phyloP scores from a whole-genome alignment of 768 basidiomycete species.

The Rhodotorula paludigena region DNA sequence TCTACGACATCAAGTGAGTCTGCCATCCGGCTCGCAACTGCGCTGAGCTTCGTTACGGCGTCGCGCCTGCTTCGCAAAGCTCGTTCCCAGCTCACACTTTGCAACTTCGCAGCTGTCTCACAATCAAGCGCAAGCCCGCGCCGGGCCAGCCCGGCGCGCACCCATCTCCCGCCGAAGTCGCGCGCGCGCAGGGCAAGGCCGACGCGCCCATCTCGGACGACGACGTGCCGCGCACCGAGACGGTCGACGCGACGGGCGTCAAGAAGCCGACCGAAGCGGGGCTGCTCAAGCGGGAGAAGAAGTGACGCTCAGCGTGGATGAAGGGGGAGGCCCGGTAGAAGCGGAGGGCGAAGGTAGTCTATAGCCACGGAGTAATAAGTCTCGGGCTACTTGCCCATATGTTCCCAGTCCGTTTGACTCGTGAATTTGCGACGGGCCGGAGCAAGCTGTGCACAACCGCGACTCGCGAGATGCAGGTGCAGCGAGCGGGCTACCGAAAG shows the following conservation, averaged over 20 bases:
- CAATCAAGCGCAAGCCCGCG: conserved; percentile 9
- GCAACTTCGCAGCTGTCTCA: conserved; percentile 8
- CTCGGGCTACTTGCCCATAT: background rate
- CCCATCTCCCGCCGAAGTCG: conserved; percentile 11
- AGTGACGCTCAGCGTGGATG: background rate
- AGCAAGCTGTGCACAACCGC: no score
- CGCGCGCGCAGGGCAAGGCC: conserved; percentile 6
- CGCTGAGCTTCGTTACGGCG: background rate
- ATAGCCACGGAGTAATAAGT: no score
- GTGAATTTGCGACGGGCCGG: no score
- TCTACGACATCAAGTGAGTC: conserved; percentile 85
- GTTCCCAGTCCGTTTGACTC: no score
- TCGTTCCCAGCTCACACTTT: no score
- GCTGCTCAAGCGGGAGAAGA: conserved; percentile 1
- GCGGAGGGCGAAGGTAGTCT: background rate
- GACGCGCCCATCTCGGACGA: conserved; percentile 4
- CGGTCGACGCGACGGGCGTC: conserved; percentile 5
- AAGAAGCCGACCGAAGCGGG: background rate
- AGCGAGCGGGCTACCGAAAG: no score
- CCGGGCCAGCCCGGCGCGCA: background rate
- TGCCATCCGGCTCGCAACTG: background rate
- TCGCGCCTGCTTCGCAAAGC: no score
- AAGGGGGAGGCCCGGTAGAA: no score
- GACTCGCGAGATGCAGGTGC: no score
- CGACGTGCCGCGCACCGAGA: background rate